phyloP scores from a whole-genome alignment of 129 eudicot species.

The Tagetes patula region DNA sequence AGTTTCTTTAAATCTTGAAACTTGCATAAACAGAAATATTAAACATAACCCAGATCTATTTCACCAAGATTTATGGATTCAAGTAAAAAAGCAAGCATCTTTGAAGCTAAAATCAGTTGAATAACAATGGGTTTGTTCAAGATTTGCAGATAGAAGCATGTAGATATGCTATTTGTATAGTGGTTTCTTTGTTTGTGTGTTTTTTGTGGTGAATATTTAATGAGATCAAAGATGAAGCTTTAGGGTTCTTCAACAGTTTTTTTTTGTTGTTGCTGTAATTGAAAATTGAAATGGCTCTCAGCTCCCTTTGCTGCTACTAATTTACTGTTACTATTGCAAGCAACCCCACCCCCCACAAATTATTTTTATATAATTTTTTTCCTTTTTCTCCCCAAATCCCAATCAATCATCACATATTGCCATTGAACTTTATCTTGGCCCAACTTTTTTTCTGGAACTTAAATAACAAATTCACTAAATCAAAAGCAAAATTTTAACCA shows the following conservation, averaged over 20 bases:
- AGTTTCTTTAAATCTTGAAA: slow-evolving; percentile 25
- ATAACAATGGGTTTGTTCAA: slow-evolving; percentile 27
- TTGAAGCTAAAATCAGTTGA: slow-evolving; percentile 20
- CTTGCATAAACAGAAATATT: slow-evolving; percentile 23
- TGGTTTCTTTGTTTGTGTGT: slow-evolving; percentile 23
- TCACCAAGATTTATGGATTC: slow-evolving; percentile 25
- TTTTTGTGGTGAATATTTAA: slow-evolving; percentile 23
- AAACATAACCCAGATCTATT: slow-evolving; percentile 36
- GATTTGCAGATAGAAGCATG: slow-evolving; percentile 28
- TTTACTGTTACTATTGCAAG: slow-evolving; percentile 15
- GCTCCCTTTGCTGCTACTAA: slow-evolving; percentile 30
- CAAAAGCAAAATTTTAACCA: background rate
- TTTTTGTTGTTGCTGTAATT: slow-evolving; percentile 15
- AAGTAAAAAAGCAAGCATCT: slow-evolving; percentile 32
- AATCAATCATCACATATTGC: slow-evolving; percentile 34
- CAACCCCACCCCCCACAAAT: background rate
- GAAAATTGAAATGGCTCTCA: slow-evolving; percentile 19
- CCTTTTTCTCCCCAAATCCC: slow-evolving; percentile 1
- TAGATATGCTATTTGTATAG: background rate
- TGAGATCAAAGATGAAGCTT: slow-evolving; percentile 34
- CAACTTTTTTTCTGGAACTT: slow-evolving; percentile 11
- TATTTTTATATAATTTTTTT: background rate
- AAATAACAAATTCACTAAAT: background rate
- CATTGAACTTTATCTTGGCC: slow-evolving; percentile 30
- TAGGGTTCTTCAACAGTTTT: slow-evolving; percentile 46